These are phyloP conservation scores for Symbiodinium pilosum DNA, from an alignment of 73 alveolate species.

Conservation along the genomic window DNA sequence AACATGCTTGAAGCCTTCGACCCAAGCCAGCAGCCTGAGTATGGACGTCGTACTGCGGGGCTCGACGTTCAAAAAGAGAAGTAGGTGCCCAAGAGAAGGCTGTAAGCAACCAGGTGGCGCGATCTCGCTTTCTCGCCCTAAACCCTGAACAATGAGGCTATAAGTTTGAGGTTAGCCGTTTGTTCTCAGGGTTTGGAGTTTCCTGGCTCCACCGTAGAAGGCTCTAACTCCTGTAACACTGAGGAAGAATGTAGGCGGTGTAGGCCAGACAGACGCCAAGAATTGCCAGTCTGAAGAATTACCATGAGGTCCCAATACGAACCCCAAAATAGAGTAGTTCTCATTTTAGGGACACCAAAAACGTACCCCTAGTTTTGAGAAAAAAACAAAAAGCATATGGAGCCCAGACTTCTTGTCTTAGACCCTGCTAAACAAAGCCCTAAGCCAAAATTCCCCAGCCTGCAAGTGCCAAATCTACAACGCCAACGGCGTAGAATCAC, in stretches of 20 bases:
- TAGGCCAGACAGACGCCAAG: not conserved
- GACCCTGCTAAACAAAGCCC: not conserved
- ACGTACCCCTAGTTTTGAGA: too few species aligned
- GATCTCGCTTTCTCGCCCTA: not conserved
- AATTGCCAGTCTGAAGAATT: not conserved
- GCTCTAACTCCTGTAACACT: not conserved
- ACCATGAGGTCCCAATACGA: not conserved
- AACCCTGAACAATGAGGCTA: not conserved
- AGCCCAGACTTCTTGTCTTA: not conserved
- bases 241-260: not conserved
- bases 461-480: not conserved
- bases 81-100: too few species aligned
- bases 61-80: too few species aligned
- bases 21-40: too few species aligned
- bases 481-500: not conserved
- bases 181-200: not conserved
- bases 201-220: not conserved
- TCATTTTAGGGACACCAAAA: too few species aligned
- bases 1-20: too few species aligned
- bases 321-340: too few species aligned
- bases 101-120: too few species aligned
- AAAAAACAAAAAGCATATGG: not conserved
- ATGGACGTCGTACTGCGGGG: too few species aligned
- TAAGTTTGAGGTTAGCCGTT: too few species aligned
- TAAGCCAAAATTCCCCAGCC: not conserved